Conservation (phyloP, 2,329 filamentous ascomycete species). For the Monilinia fructigena region DNA sequence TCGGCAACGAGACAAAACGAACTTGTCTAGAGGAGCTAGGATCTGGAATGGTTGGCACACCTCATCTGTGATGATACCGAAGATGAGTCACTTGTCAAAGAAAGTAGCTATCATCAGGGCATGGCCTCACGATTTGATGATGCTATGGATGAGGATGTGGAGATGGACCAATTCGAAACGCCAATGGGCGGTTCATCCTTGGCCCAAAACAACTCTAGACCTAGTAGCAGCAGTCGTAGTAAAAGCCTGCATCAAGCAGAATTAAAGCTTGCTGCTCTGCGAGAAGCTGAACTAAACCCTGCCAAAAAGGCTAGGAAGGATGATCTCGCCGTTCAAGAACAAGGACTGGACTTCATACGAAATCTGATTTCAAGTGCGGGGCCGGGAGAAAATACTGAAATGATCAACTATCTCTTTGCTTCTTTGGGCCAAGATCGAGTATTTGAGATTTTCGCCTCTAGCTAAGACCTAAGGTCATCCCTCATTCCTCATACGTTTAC, state of each 20-base stretch:
- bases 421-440: constrained; percentile 74
- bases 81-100: constrained; percentile 48
- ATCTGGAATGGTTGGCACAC: constrained; percentile 75
- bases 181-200: constrained; percentile 30
- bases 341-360: constrained; percentile 83
- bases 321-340: constrained; percentile 83
- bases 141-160: constrained; percentile 57
- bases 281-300: constrained; percentile 67
- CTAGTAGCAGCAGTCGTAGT: constrained; percentile 36
- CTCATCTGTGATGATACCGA: constrained; percentile 67
- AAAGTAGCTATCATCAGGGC: constrained; percentile 32
- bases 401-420: constrained; percentile 82
- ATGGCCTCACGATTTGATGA: constrained; percentile 34
- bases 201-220: constrained; percentile 30
- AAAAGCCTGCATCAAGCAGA: constrained; percentile 50
- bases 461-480: constrained; percentile 60
- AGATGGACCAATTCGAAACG: constrained; percentile 51
- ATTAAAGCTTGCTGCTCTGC: constrained; percentile 50
- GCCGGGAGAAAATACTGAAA: constrained; percentile 55
- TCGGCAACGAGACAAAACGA: constrained; percentile 70
- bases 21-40: constrained; percentile 74
- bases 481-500: constrained; percentile 46
- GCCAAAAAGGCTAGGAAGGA: constrained; percentile 69
- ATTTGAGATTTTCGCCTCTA: constrained; percentile 77
- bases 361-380: constrained; percentile 72